Evolutionary conservation across 768 basidiomycete genomes (phyloP), one percentile per base, ranked within the genome.

Genomic region (Mycena latifolia): DNA sequence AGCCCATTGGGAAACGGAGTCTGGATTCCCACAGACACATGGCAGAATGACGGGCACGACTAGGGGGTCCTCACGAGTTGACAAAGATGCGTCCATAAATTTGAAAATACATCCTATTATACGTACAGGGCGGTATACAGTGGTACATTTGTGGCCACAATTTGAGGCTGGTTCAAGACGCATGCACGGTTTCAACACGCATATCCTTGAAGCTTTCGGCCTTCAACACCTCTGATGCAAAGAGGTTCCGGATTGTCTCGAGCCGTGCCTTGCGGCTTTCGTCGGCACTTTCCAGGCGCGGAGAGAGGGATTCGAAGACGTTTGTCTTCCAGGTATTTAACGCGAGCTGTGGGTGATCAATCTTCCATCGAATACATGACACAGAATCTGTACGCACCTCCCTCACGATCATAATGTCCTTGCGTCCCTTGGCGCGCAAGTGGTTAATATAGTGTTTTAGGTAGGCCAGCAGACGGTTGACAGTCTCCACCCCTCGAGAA

Each of bases 311-410:
- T 4, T 56, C 55, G 55, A 56, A 56, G 20, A 56, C 41, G n/a
- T 56, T 56, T 27, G 39, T 29, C 29, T 56, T 56, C 55, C 55
- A 56, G 8, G 27, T 29, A 6, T 45, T 25, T 12, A 56, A 56
- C 20, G 55, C 55, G 29, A 56, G 17, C 55, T 56, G 14, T 11
- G 27, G 5, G 22, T 18, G 2, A n/a, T 12, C 25, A 45, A 29
- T 29, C 24, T n/a, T 27, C 9, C 27, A 31, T 22, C 37, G 20
- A 18, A n/a, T 10, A 4, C 25, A 45, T 22, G 27, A 7, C 11
- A 56, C 18, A 56, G n/a, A 28, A 4, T 22, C 20, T 28, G 25
- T 5, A 45, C 12, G 15, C 5, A 25, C 52, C 6, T 15, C 24
- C 52, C 22, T 54, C 7, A 11, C 55, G 55, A 31, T 29, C 10